These are phyloP conservation scores for Astrothelium subdiscretum DNA, from an alignment of 495 filamentous ascomycete genomes.

Conservation along the genomic window DNA sequence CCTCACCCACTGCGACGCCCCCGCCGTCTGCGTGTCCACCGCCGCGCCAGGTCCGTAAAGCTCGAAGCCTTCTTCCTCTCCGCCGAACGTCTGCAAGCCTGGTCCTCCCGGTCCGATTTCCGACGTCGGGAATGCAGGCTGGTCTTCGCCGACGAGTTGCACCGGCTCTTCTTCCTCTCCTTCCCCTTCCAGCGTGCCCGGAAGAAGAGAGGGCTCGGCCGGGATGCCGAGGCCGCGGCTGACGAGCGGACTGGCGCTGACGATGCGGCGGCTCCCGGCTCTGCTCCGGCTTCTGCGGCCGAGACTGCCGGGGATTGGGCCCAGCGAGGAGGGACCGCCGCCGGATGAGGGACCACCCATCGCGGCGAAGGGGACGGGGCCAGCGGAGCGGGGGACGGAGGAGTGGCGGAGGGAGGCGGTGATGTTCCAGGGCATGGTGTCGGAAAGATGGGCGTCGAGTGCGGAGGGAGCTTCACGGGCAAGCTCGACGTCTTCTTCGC, in stretches of 20 bases:
- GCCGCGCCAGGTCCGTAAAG: slow-evolving; percentile 33
- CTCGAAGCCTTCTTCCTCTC: slow-evolving; percentile 26
- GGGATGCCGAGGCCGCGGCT: slow-evolving; percentile 35
- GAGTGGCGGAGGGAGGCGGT: slow-evolving; percentile 49
- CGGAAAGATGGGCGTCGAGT: slow-evolving; percentile 44
- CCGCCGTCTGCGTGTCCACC: slow-evolving; percentile 38
- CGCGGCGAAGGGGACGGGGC: slow-evolving; percentile 9
- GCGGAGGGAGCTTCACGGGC: slow-evolving; percentile 47
- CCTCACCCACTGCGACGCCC: slow-evolving; percentile 31
- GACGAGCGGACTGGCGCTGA: slow-evolving; percentile 49
- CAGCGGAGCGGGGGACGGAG: slow-evolving; percentile 24
- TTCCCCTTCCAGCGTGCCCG: background rate
- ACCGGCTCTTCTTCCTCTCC: slow-evolving; percentile 26
- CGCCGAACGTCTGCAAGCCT: background rate
- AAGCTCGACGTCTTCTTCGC: slow-evolving; percentile 43
- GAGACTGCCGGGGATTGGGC: slow-evolving; percentile 18
- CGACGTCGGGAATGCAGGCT: background rate
- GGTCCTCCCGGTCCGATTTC: background rate
- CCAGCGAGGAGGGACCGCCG: slow-evolving; percentile 24
- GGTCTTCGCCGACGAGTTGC: background rate
- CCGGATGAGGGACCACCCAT: background rate
- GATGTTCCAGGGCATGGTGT: slow-evolving; percentile 62
- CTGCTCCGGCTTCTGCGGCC: slow-evolving; percentile 10
- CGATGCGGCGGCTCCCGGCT: slow-evolving; percentile 39
- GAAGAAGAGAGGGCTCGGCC: slow-evolving; percentile 27